These are phyloP conservation scores for Schrenkiella parvula DNA, from an alignment of 345 rosid genomes.

Conservation along the genomic window DNA sequence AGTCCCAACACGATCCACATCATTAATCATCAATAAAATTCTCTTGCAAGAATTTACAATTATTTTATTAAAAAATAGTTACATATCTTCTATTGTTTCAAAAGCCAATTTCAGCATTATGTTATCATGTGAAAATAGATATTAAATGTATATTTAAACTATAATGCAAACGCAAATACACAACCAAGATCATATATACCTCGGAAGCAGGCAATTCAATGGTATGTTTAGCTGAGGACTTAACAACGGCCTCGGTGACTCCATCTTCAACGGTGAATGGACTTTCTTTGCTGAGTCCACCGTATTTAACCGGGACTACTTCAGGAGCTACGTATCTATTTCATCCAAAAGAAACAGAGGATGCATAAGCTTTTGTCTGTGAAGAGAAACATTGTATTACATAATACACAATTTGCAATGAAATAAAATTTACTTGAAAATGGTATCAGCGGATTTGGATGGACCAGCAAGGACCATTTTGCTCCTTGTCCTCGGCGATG, in stretches of 20 bases:
- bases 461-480: constrained; percentile 86
- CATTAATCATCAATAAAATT: not conserved
- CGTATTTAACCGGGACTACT: constrained; percentile 36
- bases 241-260: constrained; percentile 29
- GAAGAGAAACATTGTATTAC: not conserved
- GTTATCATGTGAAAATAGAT: not conserved
- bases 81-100: not conserved
- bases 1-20: not conserved
- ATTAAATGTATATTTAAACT: not conserved
- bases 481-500: constrained; percentile 90
- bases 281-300: constrained; percentile 38
- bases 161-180: not conserved
- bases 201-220: constrained; percentile 38
- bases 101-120: not conserved
- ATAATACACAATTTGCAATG: not conserved
- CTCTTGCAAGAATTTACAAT: constrained; percentile 5
- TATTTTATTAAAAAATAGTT: not conserved
- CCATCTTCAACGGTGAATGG: constrained; percentile 21
- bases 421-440: constrained; percentile 63
- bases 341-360: not conserved
- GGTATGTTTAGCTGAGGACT: constrained; percentile 27
- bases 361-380: not conserved
- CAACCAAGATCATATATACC: constrained; percentile 11
- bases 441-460: constrained; percentile 66
- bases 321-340: constrained; percentile 36